phyloP scores from a whole-genome alignment of 2,329 filamentous ascomycete species.

The Ciborinia camelliae region DNA sequence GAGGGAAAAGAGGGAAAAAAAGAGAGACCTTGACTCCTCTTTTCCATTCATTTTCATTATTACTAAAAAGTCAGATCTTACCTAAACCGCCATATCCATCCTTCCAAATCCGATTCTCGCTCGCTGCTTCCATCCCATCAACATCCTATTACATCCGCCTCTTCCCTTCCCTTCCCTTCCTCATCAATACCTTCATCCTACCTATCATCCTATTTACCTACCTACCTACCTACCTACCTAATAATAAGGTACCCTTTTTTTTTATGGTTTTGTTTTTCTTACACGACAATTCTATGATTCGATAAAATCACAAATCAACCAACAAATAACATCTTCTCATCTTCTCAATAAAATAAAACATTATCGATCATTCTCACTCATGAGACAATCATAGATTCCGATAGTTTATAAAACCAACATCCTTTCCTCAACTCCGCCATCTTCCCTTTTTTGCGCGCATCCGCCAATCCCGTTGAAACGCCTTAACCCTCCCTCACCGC shows the following conservation, averaged over 20 bases:
- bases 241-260: no score
- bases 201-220: no score
- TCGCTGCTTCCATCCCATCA: no score
- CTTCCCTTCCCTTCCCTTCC: neutral
- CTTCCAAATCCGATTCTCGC: no score
- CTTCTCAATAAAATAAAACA: neutral
- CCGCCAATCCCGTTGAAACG: conserved; percentile 10
- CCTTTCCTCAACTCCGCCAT: conserved; percentile 11
- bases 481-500: neutral
- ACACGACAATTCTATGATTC: conserved; percentile 11
- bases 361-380: conserved; percentile 19
- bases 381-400: conserved; percentile 16
- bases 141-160: neutral
- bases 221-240: neutral
- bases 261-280: neutral
- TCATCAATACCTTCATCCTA: neutral
- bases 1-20: neutral
- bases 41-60: no score
- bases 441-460: conserved; percentile 11
- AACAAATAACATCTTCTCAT: neutral
- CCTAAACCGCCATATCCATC: no score
- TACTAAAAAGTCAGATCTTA: no score
- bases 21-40: no score
- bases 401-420: conserved; percentile 12
- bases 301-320: conserved; percentile 3